Conservation (phyloP, 2,329 filamentous ascomycete species). For the Gliomastix tumulicola region DNA sequence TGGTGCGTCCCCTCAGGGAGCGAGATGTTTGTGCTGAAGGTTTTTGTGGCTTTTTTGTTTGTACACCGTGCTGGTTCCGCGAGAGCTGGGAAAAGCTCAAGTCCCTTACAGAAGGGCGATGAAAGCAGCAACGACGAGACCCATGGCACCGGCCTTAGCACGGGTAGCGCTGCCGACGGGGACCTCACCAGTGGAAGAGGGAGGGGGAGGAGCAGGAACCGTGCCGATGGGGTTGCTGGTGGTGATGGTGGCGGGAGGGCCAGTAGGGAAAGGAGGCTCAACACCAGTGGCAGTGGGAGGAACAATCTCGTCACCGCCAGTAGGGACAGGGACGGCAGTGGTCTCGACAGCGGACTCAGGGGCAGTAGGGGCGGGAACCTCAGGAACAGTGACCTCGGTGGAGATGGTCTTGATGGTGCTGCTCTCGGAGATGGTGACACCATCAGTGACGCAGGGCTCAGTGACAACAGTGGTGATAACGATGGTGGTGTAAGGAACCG, state of each 20-base stretch:
- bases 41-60: slow-evolving; percentile 2
- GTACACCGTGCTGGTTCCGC: neutral
- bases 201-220: slow-evolving; percentile 30
- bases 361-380: slow-evolving; percentile 40
- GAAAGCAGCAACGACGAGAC: slow-evolving; percentile 5
- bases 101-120: slow-evolving; percentile 9
- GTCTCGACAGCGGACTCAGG: too few species aligned
- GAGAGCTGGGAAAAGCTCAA: too few species aligned
- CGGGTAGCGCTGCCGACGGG: too few species aligned
- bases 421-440: slow-evolving; percentile 36
- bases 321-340: slow-evolving; percentile 5
- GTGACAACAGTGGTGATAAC: slow-evolving; percentile 39
- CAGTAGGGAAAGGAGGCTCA: slow-evolving; percentile 29
- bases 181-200: too few species aligned
- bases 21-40: too few species aligned
- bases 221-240: slow-evolving; percentile 11
- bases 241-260: slow-evolving; percentile 11
- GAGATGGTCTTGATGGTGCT: slow-evolving; percentile 40
- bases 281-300: slow-evolving; percentile 10
- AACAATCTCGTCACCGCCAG: slow-evolving; percentile 6
- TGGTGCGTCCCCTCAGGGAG: too few species aligned
- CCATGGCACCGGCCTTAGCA: slow-evolving; percentile 22
- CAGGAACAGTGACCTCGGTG: slow-evolving; percentile 46
- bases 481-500: slow-evolving; percentile 44
- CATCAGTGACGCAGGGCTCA: slow-evolving; percentile 40